phyloP scores from a whole-genome alignment of 2,329 filamentous ascomycete species.

The Sclerotinia sclerotiorum region DNA sequence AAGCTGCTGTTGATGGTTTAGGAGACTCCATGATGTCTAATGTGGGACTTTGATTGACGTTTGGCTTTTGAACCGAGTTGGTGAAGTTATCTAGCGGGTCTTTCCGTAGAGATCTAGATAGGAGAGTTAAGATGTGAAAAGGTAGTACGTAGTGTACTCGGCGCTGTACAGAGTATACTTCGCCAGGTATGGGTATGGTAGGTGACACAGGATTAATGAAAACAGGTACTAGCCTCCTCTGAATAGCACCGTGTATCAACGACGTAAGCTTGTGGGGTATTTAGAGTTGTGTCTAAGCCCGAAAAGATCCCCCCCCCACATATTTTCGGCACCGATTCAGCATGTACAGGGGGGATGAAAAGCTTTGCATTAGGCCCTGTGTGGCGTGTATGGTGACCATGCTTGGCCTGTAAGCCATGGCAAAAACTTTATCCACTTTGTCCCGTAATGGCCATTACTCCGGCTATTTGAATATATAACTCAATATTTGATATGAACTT shows the following conservation, averaged over 20 bases:
- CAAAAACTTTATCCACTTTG: background rate
- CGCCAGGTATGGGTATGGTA: background rate
- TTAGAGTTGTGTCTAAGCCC: background rate
- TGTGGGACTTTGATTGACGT: background rate
- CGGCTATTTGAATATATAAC: too few relatives aligned
- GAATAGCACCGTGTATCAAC: background rate
- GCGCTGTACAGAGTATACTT: background rate
- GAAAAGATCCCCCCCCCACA: background rate
- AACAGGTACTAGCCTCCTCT: background rate
- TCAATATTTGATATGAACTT: too few relatives aligned
- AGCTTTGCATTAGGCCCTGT: conserved; percentile 1
- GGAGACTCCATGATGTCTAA: conserved; percentile 3
- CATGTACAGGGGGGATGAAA: background rate
- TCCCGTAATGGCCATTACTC: too few relatives aligned
- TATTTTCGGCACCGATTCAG: background rate
- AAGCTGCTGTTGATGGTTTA: background rate
- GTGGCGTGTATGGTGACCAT: background rate
- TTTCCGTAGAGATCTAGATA: background rate
- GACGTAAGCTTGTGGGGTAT: conserved; percentile 1
- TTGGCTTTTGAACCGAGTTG: background rate
- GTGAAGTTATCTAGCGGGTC: background rate
- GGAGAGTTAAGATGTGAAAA: background rate
- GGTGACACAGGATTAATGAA: background rate
- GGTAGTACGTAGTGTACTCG: background rate
- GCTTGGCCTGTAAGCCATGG: background rate